Evolutionary conservation across 2,329 filamentous ascomycete genomes (phyloP).

Genomic region (Passalora sequoiae): DNA sequence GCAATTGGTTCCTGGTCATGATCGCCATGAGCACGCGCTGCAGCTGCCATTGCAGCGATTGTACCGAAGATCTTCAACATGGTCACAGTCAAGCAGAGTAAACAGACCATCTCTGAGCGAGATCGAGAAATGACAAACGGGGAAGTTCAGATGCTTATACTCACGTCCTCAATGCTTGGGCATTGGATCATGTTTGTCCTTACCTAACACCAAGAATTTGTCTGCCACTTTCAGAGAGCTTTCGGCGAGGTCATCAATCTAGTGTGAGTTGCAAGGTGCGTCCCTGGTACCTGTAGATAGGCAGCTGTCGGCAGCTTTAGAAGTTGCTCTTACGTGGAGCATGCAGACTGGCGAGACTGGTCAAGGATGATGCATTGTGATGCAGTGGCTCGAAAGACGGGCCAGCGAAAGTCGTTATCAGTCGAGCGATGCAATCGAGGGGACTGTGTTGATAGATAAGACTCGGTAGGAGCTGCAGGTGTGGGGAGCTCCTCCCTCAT

Average conservation of each 20-base stretch:
- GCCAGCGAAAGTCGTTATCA: conserved; percentile 11
- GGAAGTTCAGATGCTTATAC: not conserved
- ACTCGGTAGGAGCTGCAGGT: too few species aligned
- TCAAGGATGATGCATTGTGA: conserved; percentile 7
- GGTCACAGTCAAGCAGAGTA: conserved; percentile 4
- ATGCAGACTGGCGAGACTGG: conserved; percentile 9
- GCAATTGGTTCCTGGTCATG: conserved; percentile 53
- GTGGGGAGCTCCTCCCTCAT: conserved; percentile 11
- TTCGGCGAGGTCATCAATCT: too few species aligned
- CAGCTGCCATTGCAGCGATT: conserved; percentile 38
- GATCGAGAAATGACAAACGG: not conserved
- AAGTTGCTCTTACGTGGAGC: conserved; percentile 16
- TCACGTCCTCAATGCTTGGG: not conserved
- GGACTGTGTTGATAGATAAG: conserved; percentile 17
- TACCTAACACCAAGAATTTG: conserved; percentile 14
- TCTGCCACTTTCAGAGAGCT: conserved; percentile 12
- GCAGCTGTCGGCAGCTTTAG: conserved; percentile 10
- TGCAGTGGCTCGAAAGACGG: not conserved
- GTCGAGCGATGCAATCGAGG: conserved; percentile 3
- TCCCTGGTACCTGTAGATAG: conserved; percentile 22
- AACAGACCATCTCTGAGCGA: conserved; percentile 6
- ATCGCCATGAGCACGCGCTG: conserved; percentile 55
- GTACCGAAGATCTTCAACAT: conserved; percentile 24
- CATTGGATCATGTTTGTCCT: conserved; percentile 6
- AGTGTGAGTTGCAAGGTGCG: conserved; percentile 8